Base-by-base conservation (phyloP, 1,284 basidiomycete genomes). In the Ganoderma multipileum region DNA sequence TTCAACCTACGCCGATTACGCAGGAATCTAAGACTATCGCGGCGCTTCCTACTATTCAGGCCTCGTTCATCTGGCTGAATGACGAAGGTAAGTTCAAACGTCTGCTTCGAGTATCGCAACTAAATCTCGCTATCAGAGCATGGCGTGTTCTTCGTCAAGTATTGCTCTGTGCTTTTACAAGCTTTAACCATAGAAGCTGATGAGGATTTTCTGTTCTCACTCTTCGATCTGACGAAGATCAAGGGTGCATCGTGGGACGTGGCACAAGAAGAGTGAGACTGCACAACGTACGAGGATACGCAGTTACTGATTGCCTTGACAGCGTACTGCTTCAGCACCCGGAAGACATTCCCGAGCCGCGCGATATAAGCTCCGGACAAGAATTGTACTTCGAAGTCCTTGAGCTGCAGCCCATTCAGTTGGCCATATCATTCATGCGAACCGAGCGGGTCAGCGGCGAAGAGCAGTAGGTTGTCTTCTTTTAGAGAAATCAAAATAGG, bases 381-480 rank as follows among this genome's bases (percentile, higher is more conserved):
- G 93, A 96, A 72, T 82, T 98, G 66, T 99, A 99, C 83, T 99
- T 99, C 77, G 97, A 99, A 82, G 91, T 97, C 16, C 86, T 99
- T n/a, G 96, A 99, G 75, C 84, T 99, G 59, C 98, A 99, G 76
- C 98, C 98, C 3, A 93, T 99, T 76, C 91, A 93, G 72, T 85
- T 99, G 11, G 93, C 95, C 4, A 81, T 99, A 20, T 99, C 98
- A 1, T 99, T 99, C 82, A 98, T 99, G 94, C 89, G 97, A 16
- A 98, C 96, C 0, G 96, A 98, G 75, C 87, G 95, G 47, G 91
- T 97, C 64, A 98, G 94, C 78, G 93, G 93, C 60, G 96, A 96
- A 77, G 95, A 97, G 75, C 95, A 95, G 96, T 96, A 77, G 76
- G 91, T 81, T 20, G 0, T 18, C 41, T 59, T 44, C 38, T 2